Base-by-base conservation (phyloP, 164 flowering plant genomes). In the Berberis thunbergii region DNA sequence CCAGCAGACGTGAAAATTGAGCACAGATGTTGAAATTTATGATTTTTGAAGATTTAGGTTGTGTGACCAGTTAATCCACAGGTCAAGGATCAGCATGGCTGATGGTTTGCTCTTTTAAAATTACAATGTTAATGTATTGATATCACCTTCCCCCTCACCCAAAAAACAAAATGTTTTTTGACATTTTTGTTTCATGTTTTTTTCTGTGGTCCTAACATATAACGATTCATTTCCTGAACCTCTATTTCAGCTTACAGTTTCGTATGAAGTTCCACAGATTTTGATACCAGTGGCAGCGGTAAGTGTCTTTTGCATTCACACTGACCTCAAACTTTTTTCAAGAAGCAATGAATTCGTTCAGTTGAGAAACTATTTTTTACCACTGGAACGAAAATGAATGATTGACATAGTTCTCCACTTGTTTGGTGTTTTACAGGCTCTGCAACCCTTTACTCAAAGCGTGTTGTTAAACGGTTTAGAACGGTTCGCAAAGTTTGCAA, bases 231-330 rank as follows among this genome's bases (percentile, higher is more conserved):
- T 42, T 57, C 48, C 6, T 58, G 53, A n/a, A 52, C 26, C 65
- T 64, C 43, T 62, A 63, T 81, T 77, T 57, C 96, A 90, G 98
- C 86, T 93, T 1, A 88, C 97, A 2, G 92, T 88, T 64, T 88
- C 98, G 13, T 93, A 93, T 67, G 96, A 93, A 76, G 88, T 93
- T 56, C 97, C 97, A 63, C 86, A 67, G 64, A 63, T 90, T 57
- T 57, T 90, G 48, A 45, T 58, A 61, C 98, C 97, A 41, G 87
- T 93, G 59, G 90, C 92, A 76, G 75, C 94, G 0, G 98, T 93
- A 81, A 83, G 96, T 69, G 13, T 67, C 54, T 64, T 57, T 39
- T 41, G 41, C 10, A 7, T 49, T 48, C 48, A 40, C 26, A 7
- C 48, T 48, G 9, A 26, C 7, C 10, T 52, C n/a, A 52, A 3